Percentiles rank a stretch among this genome's conserved stretches.
These are phyloP conservation scores for Elsinoe necatrix DNA, from an alignment of 2,329 filamentous ascomycete species.

Conservation along the genomic window DNA sequence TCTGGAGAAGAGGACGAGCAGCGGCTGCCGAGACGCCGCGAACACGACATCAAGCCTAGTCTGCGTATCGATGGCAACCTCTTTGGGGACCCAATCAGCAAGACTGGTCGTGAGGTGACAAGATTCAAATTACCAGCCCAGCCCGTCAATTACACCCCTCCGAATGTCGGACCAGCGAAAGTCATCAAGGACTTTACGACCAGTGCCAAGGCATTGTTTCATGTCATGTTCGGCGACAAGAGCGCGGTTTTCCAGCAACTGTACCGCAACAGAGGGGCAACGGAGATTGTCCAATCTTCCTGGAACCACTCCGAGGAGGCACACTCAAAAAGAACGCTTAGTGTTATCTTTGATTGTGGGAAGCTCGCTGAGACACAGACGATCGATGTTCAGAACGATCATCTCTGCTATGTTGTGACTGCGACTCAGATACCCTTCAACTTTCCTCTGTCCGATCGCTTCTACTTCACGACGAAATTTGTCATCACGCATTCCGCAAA, in stretches of 20 bases:
- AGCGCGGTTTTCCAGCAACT: constrained; percentile 88
- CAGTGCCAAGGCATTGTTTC: constrained; percentile 88
- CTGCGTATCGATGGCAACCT: constrained; percentile 56
- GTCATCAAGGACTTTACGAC: constrained; percentile 80
- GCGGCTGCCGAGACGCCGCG: constrained; percentile 30
- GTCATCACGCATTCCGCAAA: constrained; percentile 92
- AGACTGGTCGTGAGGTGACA: constrained; percentile 42
- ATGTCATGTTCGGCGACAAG: constrained; percentile 93
- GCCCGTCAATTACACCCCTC: constrained; percentile 74
- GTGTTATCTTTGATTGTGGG: constrained; percentile 27
- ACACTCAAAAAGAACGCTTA: constrained; percentile 55
- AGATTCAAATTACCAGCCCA: constrained; percentile 77
- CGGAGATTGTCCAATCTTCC: constrained; percentile 74
- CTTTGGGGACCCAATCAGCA: constrained; percentile 38
- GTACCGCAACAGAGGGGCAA: constrained; percentile 72
- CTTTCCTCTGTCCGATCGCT: constrained; percentile 68
- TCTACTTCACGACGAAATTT: constrained; percentile 78
- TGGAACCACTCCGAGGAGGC: constrained; percentile 63
- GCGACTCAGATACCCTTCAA: constrained; percentile 67
- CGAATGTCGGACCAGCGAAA: constrained; percentile 66
- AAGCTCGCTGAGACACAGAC: constrained; percentile 70
- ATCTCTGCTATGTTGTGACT: constrained; percentile 58
- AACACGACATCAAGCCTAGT: constrained; percentile 47
- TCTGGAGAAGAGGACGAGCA: constrained; percentile 26
- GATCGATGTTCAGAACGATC: constrained; percentile 58